Conservation (phyloP, 2,329 filamentous ascomycete genomes). For the Cladosporium sp. region DNA sequence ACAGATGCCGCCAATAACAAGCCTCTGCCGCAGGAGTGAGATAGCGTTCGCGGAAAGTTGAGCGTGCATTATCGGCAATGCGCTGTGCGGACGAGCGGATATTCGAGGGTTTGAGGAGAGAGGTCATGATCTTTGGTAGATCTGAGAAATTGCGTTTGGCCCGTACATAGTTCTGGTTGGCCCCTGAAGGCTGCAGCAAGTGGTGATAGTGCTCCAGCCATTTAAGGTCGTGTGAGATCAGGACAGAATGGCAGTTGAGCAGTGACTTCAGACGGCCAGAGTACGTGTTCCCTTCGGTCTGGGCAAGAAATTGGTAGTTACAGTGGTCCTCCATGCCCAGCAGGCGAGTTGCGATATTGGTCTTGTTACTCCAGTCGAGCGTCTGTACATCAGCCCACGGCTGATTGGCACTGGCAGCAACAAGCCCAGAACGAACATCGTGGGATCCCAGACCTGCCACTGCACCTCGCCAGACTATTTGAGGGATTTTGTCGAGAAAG, state of each 20-base stretch:
- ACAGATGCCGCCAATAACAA: constrained; percentile 34
- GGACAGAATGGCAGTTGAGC: constrained; percentile 36
- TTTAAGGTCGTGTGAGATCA: constrained; percentile 33
- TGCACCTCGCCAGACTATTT: constrained; percentile 53
- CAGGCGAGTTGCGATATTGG: constrained; percentile 24
- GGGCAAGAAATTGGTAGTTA: constrained; percentile 35
- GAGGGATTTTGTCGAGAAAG: constrained; percentile 44
- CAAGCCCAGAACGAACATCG: constrained; percentile 34
- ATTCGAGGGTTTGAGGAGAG: constrained; percentile 17
- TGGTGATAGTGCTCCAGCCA: constrained; percentile 37
- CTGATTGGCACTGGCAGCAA: constrained; percentile 33
- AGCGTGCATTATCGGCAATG: constrained; percentile 30
- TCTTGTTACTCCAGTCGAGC: constrained; percentile 29
- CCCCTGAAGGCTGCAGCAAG: constrained; percentile 30
- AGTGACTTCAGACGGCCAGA: constrained; percentile 38
- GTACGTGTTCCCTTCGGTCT: constrained; percentile 39
- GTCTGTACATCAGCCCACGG: constrained; percentile 49
- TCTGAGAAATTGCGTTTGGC: constrained; percentile 35
- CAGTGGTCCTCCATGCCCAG: constrained; percentile 35
- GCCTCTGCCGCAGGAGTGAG: constrained; percentile 27
- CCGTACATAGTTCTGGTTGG: constrained; percentile 35
- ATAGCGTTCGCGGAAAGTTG: constrained; percentile 30
- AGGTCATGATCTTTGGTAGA: constrained; percentile 27
- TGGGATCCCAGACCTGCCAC: constrained; percentile 30
- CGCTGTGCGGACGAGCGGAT: constrained; percentile 11